Evolutionary conservation across 2,329 filamentous ascomycete genomes (phyloP), one percentile per base, ranked within the genome.

Genomic region (Fusarium sterilihyphosum): DNA sequence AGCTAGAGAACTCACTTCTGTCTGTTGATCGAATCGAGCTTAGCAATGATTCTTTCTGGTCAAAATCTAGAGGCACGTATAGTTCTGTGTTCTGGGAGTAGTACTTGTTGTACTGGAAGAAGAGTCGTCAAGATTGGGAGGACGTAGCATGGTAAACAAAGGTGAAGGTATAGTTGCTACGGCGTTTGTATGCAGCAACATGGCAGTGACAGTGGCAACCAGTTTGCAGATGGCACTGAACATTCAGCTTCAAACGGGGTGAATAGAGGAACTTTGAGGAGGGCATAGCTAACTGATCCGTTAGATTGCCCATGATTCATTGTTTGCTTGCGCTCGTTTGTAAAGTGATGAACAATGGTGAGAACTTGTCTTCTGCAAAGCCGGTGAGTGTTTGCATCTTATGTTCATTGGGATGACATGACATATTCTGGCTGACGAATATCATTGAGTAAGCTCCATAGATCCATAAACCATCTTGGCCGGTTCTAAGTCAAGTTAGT

Each of bases 171-270:
- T 22, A 44, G 22, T 53, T 44, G 24, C 35, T 43, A 43, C 16
- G 18, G n/a, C 52, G 47, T 53, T 72, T 56, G 38, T 49, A 26
- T 49, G 40, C n/a, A 50, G n/a, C 20, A 37, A 37, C 46, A 18
- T 71, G 24, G 24, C 16, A 38, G 41, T 52, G 57, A 29, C 68
- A 68, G 70, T 72, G 58, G 47, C 69, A 53, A 41, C 40, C 70
- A 61, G 59, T 50, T 60, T 49, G 40, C 38, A 37, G 8, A 11
- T 38, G 24, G 18, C n/a, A 26, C 31, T 33, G 24, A 43, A 29
- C 22, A 24, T 46, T 47, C 18, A 58, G 12, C 17, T 41, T 33
- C 26, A 29, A 40, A 46, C 8, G 16, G 33, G 16, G 29, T 47
- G 18, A 26, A 56, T 35, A 8, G 17, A 40, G 17, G 9, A 22